A percentile compares a stretch with the other conserved stretches of the same genome.
phyloP scores from a whole-genome alignment of 1,284 basidiomycete species.

The Ceratobasidium sp. region DNA sequence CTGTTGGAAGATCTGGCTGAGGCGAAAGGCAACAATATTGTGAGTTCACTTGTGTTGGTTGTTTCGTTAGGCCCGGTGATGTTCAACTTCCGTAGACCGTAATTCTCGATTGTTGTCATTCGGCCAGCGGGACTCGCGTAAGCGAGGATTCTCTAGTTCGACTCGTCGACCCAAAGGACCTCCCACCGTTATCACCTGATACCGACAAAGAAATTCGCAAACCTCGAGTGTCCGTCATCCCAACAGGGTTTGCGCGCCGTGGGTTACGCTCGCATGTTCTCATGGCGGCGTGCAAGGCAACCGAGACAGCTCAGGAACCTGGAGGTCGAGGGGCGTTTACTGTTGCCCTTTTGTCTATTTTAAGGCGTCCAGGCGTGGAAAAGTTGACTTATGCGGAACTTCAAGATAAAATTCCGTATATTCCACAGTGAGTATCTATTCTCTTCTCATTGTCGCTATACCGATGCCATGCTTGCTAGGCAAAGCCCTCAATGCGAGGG shows the following conservation, averaged over 20 bases:
- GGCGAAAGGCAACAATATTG: constrained; percentile 71
- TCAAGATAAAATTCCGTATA: constrained; percentile 51
- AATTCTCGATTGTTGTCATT: constrained; percentile 72
- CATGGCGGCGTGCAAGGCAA: constrained; percentile 65
- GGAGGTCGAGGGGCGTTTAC: constrained; percentile 67
- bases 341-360: constrained; percentile 61
- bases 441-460: not conserved
- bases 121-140: constrained; percentile 56
- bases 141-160: constrained; percentile 58
- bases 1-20: constrained; percentile 54
- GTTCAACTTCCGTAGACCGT: constrained; percentile 61
- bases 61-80: no score
- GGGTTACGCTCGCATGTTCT: constrained; percentile 61
- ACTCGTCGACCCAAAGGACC: constrained; percentile 61
- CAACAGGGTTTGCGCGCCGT: constrained; percentile 62
- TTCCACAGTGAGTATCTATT: constrained; percentile 36
- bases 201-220: constrained; percentile 52
- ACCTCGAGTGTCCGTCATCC: not conserved
- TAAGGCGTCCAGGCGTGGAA: constrained; percentile 61
- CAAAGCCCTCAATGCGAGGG: constrained; percentile 67
- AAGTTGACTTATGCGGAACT: constrained; percentile 63
- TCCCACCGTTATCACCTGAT: constrained; percentile 62
- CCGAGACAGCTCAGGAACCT: constrained; percentile 65
- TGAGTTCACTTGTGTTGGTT: no score
- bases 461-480: constrained; percentile 32